A percentile compares a stretch with the other conserved stretches of the same genome.
Evolutionary conservation across 2,329 filamentous ascomycete species (phyloP).

Genomic region (Aspergillus sp.): DNA sequence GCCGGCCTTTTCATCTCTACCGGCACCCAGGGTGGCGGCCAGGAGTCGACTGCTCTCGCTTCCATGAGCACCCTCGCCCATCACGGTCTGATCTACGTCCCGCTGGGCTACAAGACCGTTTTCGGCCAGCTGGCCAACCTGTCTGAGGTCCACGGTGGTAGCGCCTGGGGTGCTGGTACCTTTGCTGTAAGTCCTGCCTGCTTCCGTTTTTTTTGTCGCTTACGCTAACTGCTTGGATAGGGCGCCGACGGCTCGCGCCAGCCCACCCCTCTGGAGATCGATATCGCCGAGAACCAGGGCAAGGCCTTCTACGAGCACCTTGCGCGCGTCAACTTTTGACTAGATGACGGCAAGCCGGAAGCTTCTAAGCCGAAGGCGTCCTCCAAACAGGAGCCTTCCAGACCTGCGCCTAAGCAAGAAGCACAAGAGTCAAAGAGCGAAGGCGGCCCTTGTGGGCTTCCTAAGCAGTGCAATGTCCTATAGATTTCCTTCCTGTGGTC

Average conservation of each 20-base stretch:
- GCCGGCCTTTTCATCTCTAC: slow-evolving; percentile 86
- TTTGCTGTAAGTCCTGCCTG: slow-evolving; percentile 52
- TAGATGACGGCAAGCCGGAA: slow-evolving; percentile 50
- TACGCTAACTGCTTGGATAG: slow-evolving; percentile 21
- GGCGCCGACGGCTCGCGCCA: slow-evolving; percentile 70
- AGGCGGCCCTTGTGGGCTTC: slow-evolving; percentile 66
- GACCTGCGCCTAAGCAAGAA: slow-evolving; percentile 17
- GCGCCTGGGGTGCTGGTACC: slow-evolving; percentile 88
- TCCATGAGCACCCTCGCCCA: slow-evolving; percentile 79
- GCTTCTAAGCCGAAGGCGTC: slow-evolving; percentile 17
- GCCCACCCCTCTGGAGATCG: slow-evolving; percentile 64
- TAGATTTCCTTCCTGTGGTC: slow-evolving; percentile 28
- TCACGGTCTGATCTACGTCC: slow-evolving; percentile 95
- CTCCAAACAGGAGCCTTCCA: slow-evolving; percentile 18
- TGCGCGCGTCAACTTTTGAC: slow-evolving; percentile 66
- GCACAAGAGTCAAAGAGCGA: slow-evolving; percentile 29
- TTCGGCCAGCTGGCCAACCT: slow-evolving; percentile 64
- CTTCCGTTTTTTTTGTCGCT: slow-evolving; percentile 1
- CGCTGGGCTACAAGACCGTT: slow-evolving; percentile 76
- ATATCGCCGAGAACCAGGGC: slow-evolving; percentile 74
- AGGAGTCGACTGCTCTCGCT: slow-evolving; percentile 77
- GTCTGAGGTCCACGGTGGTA: slow-evolving; percentile 72
- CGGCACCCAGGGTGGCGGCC: slow-evolving; percentile 75
- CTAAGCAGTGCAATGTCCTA: slow-evolving; percentile 61
- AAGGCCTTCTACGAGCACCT: slow-evolving; percentile 72